Evolutionary conservation across 2,329 filamentous ascomycete genomes (phyloP).

Genomic region (Apiospora aurea): DNA sequence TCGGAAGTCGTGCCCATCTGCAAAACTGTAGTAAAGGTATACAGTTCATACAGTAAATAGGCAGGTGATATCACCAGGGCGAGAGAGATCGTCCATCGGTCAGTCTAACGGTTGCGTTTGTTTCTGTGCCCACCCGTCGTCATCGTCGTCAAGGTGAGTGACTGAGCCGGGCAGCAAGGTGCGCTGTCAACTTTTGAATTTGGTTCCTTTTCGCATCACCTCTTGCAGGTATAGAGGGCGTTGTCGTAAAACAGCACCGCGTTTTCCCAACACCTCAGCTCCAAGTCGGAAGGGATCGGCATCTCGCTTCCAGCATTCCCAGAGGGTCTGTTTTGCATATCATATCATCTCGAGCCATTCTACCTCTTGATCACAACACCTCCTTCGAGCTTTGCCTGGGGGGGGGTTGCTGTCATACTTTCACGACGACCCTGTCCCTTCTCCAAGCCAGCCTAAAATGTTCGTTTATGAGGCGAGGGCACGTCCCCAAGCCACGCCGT

Average conservation of each 20-base stretch:
- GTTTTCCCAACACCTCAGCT: background rate
- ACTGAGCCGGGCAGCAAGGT: background rate
- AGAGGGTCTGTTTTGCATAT: constrained; percentile 15
- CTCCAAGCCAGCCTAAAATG: background rate
- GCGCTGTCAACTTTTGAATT: background rate
- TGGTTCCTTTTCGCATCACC: background rate
- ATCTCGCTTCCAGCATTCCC: constrained; percentile 14
- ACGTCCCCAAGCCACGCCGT: constrained; percentile 6
- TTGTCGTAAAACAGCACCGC: background rate
- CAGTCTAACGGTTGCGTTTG: background rate
- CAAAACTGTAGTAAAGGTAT: background rate
- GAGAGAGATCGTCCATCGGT: background rate
- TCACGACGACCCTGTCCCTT: background rate
- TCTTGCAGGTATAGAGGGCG: background rate
- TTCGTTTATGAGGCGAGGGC: background rate
- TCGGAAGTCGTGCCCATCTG: background rate
- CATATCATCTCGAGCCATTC: constrained; percentile 19
- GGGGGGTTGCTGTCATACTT: background rate
- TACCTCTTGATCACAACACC: background rate
- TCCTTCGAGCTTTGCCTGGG: background rate
- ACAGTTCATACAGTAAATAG: background rate
- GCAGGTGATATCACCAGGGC: background rate
- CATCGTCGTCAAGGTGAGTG: background rate
- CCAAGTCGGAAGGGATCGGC: constrained; percentile 17
- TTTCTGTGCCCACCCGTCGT: background rate